Evolutionary conservation across 169 alveolate species (phyloP).

Genomic region (Plasmodium inui): DNA sequence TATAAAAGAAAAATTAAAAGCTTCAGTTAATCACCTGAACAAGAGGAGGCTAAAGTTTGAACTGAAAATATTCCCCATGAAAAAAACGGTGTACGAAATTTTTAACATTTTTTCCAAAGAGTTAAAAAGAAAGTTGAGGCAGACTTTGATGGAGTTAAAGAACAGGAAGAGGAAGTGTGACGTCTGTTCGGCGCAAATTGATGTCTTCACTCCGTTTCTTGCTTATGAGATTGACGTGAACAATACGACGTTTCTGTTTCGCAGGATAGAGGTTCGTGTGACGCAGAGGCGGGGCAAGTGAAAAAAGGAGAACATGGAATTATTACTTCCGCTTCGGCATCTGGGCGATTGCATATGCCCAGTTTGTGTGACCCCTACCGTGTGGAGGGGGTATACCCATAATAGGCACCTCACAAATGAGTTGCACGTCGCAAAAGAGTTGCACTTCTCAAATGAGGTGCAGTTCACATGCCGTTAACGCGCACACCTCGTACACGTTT

Average conservation of each 20-base stretch:
- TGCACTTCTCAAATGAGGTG: neutral
- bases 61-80: constrained; percentile 27
- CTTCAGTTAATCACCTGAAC: constrained; percentile 43
- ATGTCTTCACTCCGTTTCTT: constrained; percentile 27
- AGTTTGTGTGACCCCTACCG: neutral
- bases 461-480: neutral
- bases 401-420: neutral
- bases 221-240: constrained; percentile 37
- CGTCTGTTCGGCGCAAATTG: constrained; percentile 24
- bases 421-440: too few species aligned
- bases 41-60: constrained; percentile 54
- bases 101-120: constrained; percentile 55
- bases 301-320: neutral
- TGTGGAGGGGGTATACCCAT: neutral
- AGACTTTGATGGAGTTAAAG: constrained; percentile 27
- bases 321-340: neutral
- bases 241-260: constrained; percentile 26
- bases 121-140: constrained; percentile 17
- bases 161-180: constrained; percentile 37
- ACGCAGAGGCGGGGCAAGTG: neutral
- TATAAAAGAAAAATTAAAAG: constrained; percentile 44
- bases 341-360: neutral
- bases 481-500: neutral
- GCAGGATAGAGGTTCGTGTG: constrained; percentile 41
- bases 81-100: constrained; percentile 48